Conservation (phyloP, 169 alveolate species). For the Plasmodium berghei region DNA sequence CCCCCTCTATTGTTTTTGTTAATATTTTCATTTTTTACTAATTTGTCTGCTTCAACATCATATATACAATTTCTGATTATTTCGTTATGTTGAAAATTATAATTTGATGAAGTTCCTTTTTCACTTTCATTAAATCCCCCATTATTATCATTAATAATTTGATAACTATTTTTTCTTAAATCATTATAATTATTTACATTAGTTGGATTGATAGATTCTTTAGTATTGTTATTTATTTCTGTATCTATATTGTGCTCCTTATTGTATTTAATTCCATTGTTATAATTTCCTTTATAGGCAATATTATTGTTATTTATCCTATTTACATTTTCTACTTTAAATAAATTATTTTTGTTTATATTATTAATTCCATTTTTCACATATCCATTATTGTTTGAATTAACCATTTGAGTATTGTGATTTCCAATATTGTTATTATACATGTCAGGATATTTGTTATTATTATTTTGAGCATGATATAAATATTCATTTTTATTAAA, state of each 20-base stretch:
- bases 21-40: background rate
- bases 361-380: conserved; percentile 15
- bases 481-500: conserved; percentile 7
- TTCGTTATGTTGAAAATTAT: background rate
- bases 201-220: background rate
- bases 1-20: background rate
- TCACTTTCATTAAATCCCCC: background rate
- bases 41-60: background rate
- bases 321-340: conserved; percentile 3
- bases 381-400: conserved; percentile 12
- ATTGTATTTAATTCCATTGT: background rate
- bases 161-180: background rate
- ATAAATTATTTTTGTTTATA: conserved; percentile 30
- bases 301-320: background rate
- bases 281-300: background rate
- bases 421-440: conserved; percentile 1
- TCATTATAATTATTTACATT: background rate
- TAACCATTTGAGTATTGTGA: background rate
- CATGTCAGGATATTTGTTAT: conserved; percentile 1
- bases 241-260: background rate
- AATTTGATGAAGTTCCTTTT: background rate
- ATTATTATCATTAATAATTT: background rate
- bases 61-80: background rate
- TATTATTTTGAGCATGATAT: background rate
- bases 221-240: background rate